Evolutionary conservation across 2,329 filamentous ascomycete genomes (phyloP), one percentile per base, ranked within the genome.

Genomic region (Sarocladium oryzae): DNA sequence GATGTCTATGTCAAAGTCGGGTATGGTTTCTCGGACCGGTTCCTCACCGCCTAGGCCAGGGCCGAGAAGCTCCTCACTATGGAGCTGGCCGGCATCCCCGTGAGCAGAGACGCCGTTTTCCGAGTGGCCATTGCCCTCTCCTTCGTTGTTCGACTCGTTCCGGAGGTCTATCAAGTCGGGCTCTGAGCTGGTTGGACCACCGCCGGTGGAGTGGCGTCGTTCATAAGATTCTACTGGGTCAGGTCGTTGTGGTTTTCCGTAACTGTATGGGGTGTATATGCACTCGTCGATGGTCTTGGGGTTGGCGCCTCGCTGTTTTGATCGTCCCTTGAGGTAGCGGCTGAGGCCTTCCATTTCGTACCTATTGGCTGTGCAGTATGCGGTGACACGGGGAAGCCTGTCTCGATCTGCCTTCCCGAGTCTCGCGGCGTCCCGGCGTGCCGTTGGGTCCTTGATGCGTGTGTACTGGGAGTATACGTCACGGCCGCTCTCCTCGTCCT

Each of bases 391-490:
- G 4, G 93, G 93, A 52, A 99, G 71, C 56, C 85, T 80, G 56
- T 89, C 86, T 52, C 93, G 81, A 66, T 99, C 93, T 35, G 92
- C 91, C 68, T 97, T 99, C 33, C 93, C 93, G 36, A 99, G 70
- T 52, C 91, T 78, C 24, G 93, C 93, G 15, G 93, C 93, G 75
- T 97, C 92, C 61, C 93, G 81, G 55, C 93, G 78, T 8, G 93
- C 93, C 1, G 86, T 96, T 1, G 92, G 91, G 63, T 99, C 93
- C 67, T 97, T 97, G 70, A 99, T 99, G 40, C 93, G 81, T 8
- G 92, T 96, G 66, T 96, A 97, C 67, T 99, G 93, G 23, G 91
- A 92, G 71, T 99, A 99, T 28, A 99, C 93, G 65, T 99, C 93
- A 56, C 91, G 78, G 9, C 91, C 90, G 61, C 89, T 93, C 68